Evolutionary conservation across 805 yeast species (phyloP), one percentile per base, ranked within the genome.

Genomic region (Yarrowia sp.): DNA sequence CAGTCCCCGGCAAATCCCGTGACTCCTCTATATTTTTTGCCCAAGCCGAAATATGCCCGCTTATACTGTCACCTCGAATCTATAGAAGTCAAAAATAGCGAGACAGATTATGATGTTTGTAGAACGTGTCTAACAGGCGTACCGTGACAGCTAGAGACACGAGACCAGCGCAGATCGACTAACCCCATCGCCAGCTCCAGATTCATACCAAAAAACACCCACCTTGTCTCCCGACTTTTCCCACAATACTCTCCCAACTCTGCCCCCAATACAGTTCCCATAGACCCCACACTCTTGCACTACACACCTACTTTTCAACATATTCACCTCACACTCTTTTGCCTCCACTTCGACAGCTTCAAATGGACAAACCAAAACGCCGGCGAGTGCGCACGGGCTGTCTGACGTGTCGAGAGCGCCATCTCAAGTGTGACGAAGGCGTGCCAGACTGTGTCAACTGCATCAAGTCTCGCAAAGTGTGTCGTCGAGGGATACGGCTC

Each of bases 401-500:
- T 44, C 52, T 65, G 44, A 65, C 67, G 36, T 65, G 67, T 17
- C 66, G 67, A 7, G 67, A 65, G 12, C 62, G 67, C 1, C 67
- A 65, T 33, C 51, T 65, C 51, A 65, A 65, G 44, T 65, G 67
- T 30, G 67, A 65, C 33, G 65, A 65, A 32, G 59, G 61, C 14
- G 24, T 62, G 11, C 66, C 64, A 4, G 65, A 32, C 21, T 49
- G 51, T n/a, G 40, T 62, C 54, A 65, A 65, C 40, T 65, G 67
- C 56, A 63, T 49, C 44, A 62, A 63, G 41, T 62, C 66, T 12
- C 44, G 56, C 16, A 38, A 65, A 16, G 56, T 46, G 35, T 65
- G 67, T 40, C 66, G 66, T 12, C 64, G 67, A 17, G 67, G 67
- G 2, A 40, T 65, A 16, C 36, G 58, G n/a, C 67, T 65, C 33